These are phyloP conservation scores for Yamadazyma taylorii DNA, from an alignment of 1,139 yeast genomes.

Conservation along the genomic window DNA sequence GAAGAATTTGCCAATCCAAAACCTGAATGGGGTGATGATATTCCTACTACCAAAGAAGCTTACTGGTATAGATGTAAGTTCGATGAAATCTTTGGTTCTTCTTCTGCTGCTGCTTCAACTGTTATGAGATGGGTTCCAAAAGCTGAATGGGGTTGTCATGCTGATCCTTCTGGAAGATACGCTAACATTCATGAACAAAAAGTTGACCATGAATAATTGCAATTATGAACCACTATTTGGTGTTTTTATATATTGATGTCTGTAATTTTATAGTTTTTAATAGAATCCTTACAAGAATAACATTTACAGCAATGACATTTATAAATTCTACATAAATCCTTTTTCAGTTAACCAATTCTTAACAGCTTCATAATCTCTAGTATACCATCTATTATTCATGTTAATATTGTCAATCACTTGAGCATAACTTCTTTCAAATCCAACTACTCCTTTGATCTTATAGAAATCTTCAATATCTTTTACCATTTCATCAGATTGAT, in stretches of 20 bases:
- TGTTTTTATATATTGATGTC: neutral
- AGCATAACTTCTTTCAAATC: slow-evolving; percentile 57
- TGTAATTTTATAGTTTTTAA: slow-evolving; percentile 3
- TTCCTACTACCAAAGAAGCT: slow-evolving; percentile 97
- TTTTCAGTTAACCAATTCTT: slow-evolving; percentile 23
- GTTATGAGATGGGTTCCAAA: slow-evolving; percentile 99
- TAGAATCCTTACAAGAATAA: neutral
- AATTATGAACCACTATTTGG: slow-evolving; percentile 1
- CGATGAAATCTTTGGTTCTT: slow-evolving; percentile 81
- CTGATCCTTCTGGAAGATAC: slow-evolving; percentile 96
- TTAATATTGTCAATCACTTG: slow-evolving; percentile 57
- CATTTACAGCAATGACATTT: no score
- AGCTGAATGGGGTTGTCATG: slow-evolving; percentile 99
- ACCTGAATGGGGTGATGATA: slow-evolving; percentile 93
- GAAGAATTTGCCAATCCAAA: slow-evolving; percentile 88
- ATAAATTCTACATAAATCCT: slow-evolving; percentile 5
- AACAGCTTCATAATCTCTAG: slow-evolving; percentile 31
- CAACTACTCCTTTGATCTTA: slow-evolving; percentile 52
- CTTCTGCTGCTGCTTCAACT: slow-evolving; percentile 89
- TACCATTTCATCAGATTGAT: slow-evolving; percentile 42
- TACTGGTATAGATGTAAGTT: slow-evolving; percentile 98
- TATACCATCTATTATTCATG: slow-evolving; percentile 49
- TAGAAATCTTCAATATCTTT: slow-evolving; percentile 54
- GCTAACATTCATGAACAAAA: slow-evolving; percentile 80
- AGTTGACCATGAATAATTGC: slow-evolving; percentile 26